Evolutionary conservation across 768 basidiomycete genomes (phyloP), one percentile per base, ranked within the genome.

Genomic region (Rhodotorula kratochvilovae): DNA sequence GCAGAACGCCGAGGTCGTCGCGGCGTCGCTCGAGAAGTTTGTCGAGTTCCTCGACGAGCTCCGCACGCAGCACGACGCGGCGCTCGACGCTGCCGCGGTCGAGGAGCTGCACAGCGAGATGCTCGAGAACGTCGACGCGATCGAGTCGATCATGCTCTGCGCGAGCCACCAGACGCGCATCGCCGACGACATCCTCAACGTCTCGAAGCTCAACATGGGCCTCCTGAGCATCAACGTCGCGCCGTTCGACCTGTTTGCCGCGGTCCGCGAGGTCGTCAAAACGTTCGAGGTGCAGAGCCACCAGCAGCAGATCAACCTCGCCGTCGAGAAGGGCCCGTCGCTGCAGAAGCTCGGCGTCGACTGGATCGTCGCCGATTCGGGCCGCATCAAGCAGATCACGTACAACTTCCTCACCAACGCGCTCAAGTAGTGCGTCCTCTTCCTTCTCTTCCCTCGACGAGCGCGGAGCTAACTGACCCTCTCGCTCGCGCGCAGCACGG

Each of bases 1-100:
- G 69, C 74, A 75, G 58, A 75, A 75, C 43, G 74, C 74, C 31
- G 74, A 75, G 33, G 57, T 67, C 12, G 59, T 74, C 39, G 27
- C 23, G 3, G 56, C 29, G 33, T 65, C 63, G 39, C 60, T 71
- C 23, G 67, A 72, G 39, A 59, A 62, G n/a, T 54, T 66, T 29
- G n/a, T 62, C 48, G 61, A 66, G 12, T 56, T 66, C 8, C 55
- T 73, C n/a, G 68, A 67, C 16, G 67, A 64, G 13, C 33, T 75
- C 19, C 43, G 42, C 27, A 35, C 42, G 13, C 53, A 21, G 2
- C 25, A 13, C 31, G 69, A 58, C 8, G 50, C 35, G 25, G 1
- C 65, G 2, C 67, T 61, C 3, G 53, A 66, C 17, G 23, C 10
- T 0, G 48, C 36, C 1, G 12, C 16, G 7, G 15, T 75, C 21